These are phyloP conservation scores for Erodium maritimum DNA, from an alignment of 345 rosid species.

Conservation along the genomic window DNA sequence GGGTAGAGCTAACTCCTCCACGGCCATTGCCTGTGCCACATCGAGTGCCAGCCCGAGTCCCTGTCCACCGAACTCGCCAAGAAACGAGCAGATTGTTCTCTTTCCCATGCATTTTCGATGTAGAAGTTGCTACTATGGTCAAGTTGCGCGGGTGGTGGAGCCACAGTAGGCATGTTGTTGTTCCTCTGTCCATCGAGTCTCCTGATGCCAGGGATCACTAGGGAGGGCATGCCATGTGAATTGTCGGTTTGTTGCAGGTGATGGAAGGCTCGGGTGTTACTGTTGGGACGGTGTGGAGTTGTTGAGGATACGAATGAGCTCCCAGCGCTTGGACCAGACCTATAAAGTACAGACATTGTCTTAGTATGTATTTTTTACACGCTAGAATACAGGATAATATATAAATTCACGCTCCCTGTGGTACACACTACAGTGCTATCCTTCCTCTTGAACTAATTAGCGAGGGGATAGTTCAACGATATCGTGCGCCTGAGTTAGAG, in stretches of 20 bases:
- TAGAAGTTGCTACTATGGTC: slow-evolving; percentile 37
- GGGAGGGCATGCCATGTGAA: slow-evolving; percentile 26
- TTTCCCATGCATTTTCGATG: slow-evolving; percentile 13
- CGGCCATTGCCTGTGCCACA: slow-evolving; percentile 18
- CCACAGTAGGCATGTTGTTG: slow-evolving; percentile 15
- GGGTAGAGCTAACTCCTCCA: slow-evolving; percentile 1
- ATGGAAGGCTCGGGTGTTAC: slow-evolving; percentile 28
- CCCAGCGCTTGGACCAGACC: slow-evolving; percentile 40
- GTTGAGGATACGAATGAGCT: slow-evolving; percentile 31
- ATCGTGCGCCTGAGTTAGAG: too few species aligned
- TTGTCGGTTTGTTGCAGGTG: slow-evolving; percentile 29
- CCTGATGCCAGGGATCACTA: slow-evolving; percentile 26
- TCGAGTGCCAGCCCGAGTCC: slow-evolving; percentile 23
- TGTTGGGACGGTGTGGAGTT: slow-evolving; percentile 35
- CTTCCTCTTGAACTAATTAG: too few species aligned
- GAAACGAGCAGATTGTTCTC: background rate
- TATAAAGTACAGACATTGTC: slow-evolving; percentile 7
- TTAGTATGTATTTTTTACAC: background rate
- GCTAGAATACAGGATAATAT: too few species aligned
- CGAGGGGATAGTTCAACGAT: too few species aligned
- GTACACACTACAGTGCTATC: too few species aligned
- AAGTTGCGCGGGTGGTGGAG: slow-evolving; percentile 23
- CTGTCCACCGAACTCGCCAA: slow-evolving; percentile 7
- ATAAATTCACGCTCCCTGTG: too few species aligned
- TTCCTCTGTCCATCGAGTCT: slow-evolving; percentile 29